Base-by-base conservation (phyloP, 805 yeast species). In the Pichia sporocuriosa region DNA sequence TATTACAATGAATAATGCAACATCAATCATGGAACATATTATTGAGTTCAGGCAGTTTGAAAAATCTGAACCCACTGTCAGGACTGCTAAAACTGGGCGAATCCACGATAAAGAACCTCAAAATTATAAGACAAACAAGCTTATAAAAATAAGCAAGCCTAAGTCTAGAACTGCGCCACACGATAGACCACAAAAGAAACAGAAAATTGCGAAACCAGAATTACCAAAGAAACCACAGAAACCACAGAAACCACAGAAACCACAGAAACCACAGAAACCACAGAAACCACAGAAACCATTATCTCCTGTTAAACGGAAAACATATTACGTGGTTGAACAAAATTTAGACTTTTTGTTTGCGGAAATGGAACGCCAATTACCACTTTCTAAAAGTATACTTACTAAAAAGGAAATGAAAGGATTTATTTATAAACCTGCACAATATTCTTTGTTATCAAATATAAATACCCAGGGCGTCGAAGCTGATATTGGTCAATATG, bases 361-460 rank as follows among this genome's bases (percentile, higher is more conserved):
- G 0, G 34, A 35, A 20, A 21, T 52, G 11, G 48, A 46, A 20
- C 30, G 25, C 2, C 27, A 29, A 10, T 28, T 40, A 13, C 43
- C 43, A 4, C 5, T n/a, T 10, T 38, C 22, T n/a, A 34, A 35
- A 11, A 44, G 40, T 12, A 29, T 25, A 6, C 31, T 44, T 10
- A 5, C n/a, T 4, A 49, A 42, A 19, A 24, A 31, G 6, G 47
- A 35, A 32, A 17, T 40, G 4, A 38, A 38, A 17, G 52, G 52
- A 6, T 43, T 47, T 29, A 25, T 20, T 16, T 49, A 50, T 24
- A 49, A 47, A 24, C 53, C 53, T 5, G 44, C 53, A 2, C 49
- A 47, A 32, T 50, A 45, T 28, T 21, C 38, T 0, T 26, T 45
- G 25, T 48, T 50, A 29, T 22, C 39, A 10, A 35, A 42, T 20